Conservation (phyloP, 441 rosid genomes). For the Hura crepitans region DNA sequence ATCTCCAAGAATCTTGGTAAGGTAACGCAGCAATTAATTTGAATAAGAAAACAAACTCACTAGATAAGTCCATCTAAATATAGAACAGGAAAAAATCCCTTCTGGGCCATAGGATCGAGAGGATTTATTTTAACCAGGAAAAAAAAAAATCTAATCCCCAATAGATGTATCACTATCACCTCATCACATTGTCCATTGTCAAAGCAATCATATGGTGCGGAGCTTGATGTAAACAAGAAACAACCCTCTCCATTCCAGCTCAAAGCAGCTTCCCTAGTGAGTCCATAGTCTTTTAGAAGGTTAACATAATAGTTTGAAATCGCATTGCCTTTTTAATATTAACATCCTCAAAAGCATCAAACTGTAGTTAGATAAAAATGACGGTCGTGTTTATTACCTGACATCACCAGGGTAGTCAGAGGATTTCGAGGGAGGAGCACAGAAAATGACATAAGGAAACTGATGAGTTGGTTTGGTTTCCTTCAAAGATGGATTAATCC, state of each 20-base stretch:
- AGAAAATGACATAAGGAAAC: slow-evolving; percentile 72
- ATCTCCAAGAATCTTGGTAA: neutral
- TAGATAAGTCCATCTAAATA: too few species aligned
- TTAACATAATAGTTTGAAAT: too few species aligned
- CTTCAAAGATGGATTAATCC: slow-evolving; percentile 64
- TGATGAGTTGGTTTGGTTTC: slow-evolving; percentile 37
- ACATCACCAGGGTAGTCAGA: slow-evolving; percentile 75
- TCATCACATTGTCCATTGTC: slow-evolving; percentile 75
- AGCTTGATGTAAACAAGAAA: slow-evolving; percentile 85
- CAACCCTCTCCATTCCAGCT: slow-evolving; percentile 86
- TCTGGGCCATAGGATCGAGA: too few species aligned
- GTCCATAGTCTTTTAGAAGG: slow-evolving; percentile 17
- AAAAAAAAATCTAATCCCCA: too few species aligned
- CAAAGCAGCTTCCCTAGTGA: slow-evolving; percentile 62
- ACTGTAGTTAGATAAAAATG: neutral
- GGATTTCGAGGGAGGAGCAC: slow-evolving; percentile 87
- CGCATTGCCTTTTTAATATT: too few species aligned
- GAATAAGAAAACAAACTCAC: too few species aligned
- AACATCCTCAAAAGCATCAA: neutral
- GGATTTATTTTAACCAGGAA: too few species aligned
- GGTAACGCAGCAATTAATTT: too few species aligned
- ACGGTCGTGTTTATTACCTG: slow-evolving; percentile 41
- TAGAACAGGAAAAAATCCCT: too few species aligned
- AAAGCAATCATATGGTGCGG: slow-evolving; percentile 69
- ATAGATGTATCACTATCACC: too few species aligned